Conservation (phyloP, 192 early-diverging fungal genomes). For the Gigaspora rosea region DNA sequence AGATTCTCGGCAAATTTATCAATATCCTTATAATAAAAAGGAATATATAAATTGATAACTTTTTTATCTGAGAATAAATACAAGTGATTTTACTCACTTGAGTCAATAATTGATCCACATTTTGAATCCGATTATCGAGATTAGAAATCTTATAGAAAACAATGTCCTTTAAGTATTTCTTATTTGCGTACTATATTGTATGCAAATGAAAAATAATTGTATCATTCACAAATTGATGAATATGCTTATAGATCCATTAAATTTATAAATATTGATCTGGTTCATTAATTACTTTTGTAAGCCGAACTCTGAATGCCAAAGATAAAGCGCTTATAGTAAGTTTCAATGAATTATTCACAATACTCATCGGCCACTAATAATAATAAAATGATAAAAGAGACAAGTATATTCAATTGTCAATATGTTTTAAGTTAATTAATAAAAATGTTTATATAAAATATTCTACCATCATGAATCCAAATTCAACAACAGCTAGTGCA, state of each 20-base stretch:
- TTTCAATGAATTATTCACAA: conserved; percentile 66
- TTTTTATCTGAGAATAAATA: conserved; percentile 5
- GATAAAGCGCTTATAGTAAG: conserved; percentile 58
- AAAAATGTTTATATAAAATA: conserved; percentile 1
- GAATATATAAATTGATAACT: background rate
- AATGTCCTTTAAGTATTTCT: conserved; percentile 71
- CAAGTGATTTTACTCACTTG: conserved; percentile 36
- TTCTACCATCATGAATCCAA: conserved; percentile 66
- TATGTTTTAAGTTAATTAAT: no score
- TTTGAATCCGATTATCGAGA: conserved; percentile 76
- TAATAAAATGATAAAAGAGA: background rate
- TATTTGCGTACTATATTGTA: conserved; percentile 54
- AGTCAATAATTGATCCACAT: conserved; percentile 69
- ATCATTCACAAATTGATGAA: background rate
- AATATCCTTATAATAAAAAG: conserved; percentile 52
- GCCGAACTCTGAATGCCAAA: conserved; percentile 56
- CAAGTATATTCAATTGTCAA: background rate
- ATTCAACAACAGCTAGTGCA: conserved; percentile 61
- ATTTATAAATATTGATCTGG: background rate
- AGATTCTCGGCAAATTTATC: conserved; percentile 71
- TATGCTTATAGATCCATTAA: background rate
- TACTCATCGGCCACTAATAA: conserved; percentile 64
- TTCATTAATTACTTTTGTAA: conserved; percentile 49
- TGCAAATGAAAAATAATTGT: background rate
- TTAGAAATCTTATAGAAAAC: conserved; percentile 84